Conservation (phyloP, 2,329 filamentous ascomycete genomes). For the Trichoderma endophyticum region DNA sequence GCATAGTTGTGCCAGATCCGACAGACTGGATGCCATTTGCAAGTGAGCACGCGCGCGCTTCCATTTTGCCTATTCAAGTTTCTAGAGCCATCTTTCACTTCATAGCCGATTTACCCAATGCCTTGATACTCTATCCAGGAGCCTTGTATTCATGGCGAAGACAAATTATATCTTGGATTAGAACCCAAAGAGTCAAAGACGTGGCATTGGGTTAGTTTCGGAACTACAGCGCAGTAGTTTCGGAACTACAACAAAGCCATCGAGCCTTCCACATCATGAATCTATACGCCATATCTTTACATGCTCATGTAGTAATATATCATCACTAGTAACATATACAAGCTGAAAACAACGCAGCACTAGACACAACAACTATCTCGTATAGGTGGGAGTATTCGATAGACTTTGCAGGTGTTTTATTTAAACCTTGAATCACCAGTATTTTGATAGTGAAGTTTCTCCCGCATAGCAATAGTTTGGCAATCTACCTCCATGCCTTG, state of each 20-base stretch:
- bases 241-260: neutral
- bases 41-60: neutral
- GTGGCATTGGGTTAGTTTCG: neutral
- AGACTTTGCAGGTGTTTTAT: neutral
- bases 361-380: neutral
- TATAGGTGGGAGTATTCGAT: rapidly evolving
- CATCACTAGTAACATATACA: neutral
- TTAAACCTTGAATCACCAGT: neutral
- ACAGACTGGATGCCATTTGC: neutral
- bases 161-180: neutral
- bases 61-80: neutral
- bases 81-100: neutral
- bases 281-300: neutral
- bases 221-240: neutral
- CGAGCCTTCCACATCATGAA: neutral
- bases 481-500: neutral
- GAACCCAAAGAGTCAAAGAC: neutral
- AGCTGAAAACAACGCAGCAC: neutral
- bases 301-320: neutral
- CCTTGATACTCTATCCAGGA: neutral
- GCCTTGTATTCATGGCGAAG: neutral
- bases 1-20: neutral
- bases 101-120: neutral
- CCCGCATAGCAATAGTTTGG: neutral
- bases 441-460: neutral